These are phyloP conservation scores for Starmera pachycereana DNA, from an alignment of 805 yeast genomes.

Conservation along the genomic window DNA sequence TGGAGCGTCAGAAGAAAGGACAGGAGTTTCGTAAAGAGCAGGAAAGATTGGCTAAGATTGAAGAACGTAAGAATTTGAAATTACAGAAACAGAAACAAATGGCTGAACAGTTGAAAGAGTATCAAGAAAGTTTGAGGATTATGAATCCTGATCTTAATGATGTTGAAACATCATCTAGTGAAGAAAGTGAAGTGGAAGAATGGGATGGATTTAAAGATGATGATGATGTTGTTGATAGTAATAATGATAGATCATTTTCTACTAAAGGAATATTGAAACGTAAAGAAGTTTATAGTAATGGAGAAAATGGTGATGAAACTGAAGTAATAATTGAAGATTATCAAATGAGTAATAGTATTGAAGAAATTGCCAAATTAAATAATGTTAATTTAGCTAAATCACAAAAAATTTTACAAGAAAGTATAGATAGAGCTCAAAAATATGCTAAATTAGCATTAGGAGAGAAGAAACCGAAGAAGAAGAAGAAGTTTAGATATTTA, in stretches of 20 bases:
- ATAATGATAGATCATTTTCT: slow-evolving; percentile 5
- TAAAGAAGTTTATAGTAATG: slow-evolving; percentile 15
- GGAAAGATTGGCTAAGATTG: slow-evolving; percentile 60
- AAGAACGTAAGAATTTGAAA: slow-evolving; percentile 61
- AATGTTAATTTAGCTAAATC: slow-evolving; percentile 63
- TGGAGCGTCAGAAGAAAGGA: slow-evolving; percentile 83
- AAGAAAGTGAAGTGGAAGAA: slow-evolving; percentile 17
- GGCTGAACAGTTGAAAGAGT: slow-evolving; percentile 49
- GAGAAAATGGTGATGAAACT: slow-evolving; percentile 26
- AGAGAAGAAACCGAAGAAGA: slow-evolving; percentile 37
- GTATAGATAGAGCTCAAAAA: slow-evolving; percentile 71
- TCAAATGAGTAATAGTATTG: slow-evolving; percentile 41
- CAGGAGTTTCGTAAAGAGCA: slow-evolving; percentile 66
- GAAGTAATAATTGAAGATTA: slow-evolving; percentile 39
- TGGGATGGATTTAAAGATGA: slow-evolving; percentile 30
- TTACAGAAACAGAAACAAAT: slow-evolving; percentile 62
- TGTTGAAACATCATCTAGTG: slow-evolving; percentile 11
- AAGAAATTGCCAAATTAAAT: slow-evolving; percentile 51
- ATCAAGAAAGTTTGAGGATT: slow-evolving; percentile 35
- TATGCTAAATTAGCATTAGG: slow-evolving; percentile 49
- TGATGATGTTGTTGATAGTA: slow-evolving; percentile 14
- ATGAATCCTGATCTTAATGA: slow-evolving; percentile 9
- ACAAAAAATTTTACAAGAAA: slow-evolving; percentile 58
- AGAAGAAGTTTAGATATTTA: slow-evolving; percentile 82
- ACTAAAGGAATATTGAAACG: slow-evolving; percentile 14